A percentile compares a stretch with the other conserved stretches of the same genome.
phyloP scores from a whole-genome alignment of 345 rosid genomes.

The Eucalyptus pauciflora region DNA sequence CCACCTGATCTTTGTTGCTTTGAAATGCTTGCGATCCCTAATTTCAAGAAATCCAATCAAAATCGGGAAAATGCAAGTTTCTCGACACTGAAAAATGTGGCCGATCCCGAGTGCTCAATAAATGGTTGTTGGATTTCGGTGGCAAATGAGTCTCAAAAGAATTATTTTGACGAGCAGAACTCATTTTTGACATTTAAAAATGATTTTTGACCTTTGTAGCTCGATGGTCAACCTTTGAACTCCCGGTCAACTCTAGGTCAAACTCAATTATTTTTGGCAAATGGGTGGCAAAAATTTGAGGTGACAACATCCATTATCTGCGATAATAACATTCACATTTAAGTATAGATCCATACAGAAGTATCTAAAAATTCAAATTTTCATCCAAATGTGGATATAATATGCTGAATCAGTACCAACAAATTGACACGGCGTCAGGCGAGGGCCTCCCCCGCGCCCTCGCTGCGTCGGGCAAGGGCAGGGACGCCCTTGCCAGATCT shows the following conservation, averaged over 20 bases:
- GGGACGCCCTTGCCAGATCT: no score
- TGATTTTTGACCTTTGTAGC: neutral
- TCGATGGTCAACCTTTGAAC: neutral
- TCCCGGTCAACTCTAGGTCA: neutral
- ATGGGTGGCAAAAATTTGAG: neutral
- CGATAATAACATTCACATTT: neutral
- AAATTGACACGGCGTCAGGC: no score
- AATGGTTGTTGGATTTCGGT: rapidly evolving
- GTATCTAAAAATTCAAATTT: neutral
- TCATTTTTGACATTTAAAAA: no score
- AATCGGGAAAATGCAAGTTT: neutral
- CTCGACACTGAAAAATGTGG: neutral
- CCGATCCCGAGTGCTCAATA: rapidly evolving
- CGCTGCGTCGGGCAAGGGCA: no score
- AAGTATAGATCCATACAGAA: neutral
- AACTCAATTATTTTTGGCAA: neutral
- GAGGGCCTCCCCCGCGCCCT: no score
- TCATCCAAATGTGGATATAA: no score
- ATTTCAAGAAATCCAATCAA: neutral
- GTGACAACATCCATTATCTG: neutral
- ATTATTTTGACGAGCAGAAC: neutral
- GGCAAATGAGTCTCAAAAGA: neutral
- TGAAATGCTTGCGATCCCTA: neutral
- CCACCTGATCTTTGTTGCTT: neutral
- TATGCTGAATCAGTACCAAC: no score